Evolutionary conservation across 495 filamentous ascomycete genomes (phyloP), one percentile per base, ranked within the genome.

Genomic region (Ascobolus immersus): DNA sequence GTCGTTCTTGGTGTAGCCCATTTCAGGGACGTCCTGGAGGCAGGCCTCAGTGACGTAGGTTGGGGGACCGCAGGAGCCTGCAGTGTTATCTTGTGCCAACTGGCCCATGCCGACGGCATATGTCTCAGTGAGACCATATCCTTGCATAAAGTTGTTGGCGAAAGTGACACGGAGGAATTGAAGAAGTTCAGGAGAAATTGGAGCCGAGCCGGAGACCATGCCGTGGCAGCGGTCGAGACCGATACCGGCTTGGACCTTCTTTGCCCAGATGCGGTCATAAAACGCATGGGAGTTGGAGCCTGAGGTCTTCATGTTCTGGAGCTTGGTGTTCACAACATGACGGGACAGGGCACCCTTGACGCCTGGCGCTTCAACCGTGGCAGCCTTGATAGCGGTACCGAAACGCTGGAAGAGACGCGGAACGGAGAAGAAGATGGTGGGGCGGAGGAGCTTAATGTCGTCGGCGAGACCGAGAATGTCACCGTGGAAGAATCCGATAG

Each of bases 121-220:
- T n/a, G 81, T 73, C 54, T 96, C 86, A 4, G 89, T 96, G 42
- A 96, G 59, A 27, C 86, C 86, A 50, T 89, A 96, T 29, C 86
- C 86, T 58, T 94, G 84, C 15, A 67, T 44, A 44, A 96, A 73
- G 46, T 74, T 59, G 48, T 75, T 79, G 22, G 67, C 73, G 35
- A 86, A 73, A 25, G 72, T 71, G 22, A 77, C 66, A 18, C 86
- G 76, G 23, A 96, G 67, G 59, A 93, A 92, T 49, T 74, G 62
- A 39, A 93, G 79, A 10, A 94, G 64, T 9, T 64, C 62, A 2
- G 84, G 81, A 40, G 93, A 80, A 17, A 96, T 61, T 22, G 86
- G 86, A 13, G 86, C 89, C 35, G 77, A 84, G 23, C 89, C 86
- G 23, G 75, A 77, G 20, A 90, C 64, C 74, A 92, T 77, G 34